A percentile compares a stretch with the other conserved stretches of the same genome.
These are phyloP conservation scores for Tricholoma matsutake DNA, from an alignment of 768 basidiomycete genomes.

Conservation along the genomic window DNA sequence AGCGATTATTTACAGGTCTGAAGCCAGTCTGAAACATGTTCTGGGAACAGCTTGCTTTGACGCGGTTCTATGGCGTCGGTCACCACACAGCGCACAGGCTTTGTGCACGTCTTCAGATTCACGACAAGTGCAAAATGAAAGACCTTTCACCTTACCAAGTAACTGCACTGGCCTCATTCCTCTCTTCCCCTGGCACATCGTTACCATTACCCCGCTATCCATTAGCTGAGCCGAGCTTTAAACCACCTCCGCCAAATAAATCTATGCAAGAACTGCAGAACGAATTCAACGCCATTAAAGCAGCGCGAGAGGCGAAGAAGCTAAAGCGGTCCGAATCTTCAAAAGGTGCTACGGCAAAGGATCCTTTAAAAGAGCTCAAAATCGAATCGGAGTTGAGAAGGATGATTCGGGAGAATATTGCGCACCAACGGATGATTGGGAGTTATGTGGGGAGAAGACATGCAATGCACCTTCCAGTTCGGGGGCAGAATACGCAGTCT, in stretches of 20 bases:
- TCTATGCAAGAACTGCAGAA: constrained; percentile 38
- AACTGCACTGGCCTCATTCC: constrained; percentile 89
- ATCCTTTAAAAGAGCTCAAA: constrained; percentile 71
- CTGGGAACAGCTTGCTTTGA: constrained; percentile 76
- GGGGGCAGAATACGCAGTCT: constrained; percentile 89
- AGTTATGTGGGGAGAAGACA: constrained; percentile 92
- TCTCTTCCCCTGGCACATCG: constrained; percentile 84
- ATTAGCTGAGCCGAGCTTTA: constrained; percentile 55
- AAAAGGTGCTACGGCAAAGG: constrained; percentile 13
- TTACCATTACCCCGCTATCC: constrained; percentile 63
- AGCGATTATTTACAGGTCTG: constrained; percentile 27
- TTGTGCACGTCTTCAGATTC: constrained; percentile 90
- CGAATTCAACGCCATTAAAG: constrained; percentile 32
- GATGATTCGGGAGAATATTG: constrained; percentile 86
- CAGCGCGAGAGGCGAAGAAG: constrained; percentile 29
- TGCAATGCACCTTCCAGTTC: constrained; percentile 89
- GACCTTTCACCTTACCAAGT: constrained; percentile 85
- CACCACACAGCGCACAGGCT: constrained; percentile 71
- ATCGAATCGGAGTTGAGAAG: constrained; percentile 87
- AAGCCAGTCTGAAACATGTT: constrained; percentile 15
- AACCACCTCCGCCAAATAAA: constrained; percentile 43
- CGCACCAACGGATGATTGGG: constrained; percentile 90
- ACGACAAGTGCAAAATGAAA: constrained; percentile 77
- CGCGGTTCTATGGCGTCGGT: constrained; percentile 86
- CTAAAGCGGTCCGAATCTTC: constrained; percentile 21